Base-by-base conservation (phyloP, 805 yeast genomes). In the Wickerhamomyces kurtzmanii region DNA sequence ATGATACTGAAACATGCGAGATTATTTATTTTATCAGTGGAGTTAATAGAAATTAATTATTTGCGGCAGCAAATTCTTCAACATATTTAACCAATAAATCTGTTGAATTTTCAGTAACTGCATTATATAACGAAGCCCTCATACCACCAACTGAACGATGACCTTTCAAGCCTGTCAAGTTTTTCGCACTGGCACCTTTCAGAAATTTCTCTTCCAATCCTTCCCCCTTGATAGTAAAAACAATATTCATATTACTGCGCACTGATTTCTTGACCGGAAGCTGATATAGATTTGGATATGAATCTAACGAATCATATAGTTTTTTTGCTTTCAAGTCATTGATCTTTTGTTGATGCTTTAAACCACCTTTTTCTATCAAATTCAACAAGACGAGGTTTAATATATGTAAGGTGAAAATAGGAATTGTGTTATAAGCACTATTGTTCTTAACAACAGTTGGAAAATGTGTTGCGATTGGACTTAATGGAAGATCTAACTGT, bases 121-220 rank as follows among this genome's bases (percentile, higher is more conserved):
- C 96, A 47, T 91, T 89, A 55, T 89, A 87, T 30, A 86, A 61
- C 10, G 96, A 86, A 11, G 93, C 87, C 55, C 98, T 77, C 57
- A 91, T 80, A 17, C 98, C 98, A 28, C 97, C 97, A 24, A 89
- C 97, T 4, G 95, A 84, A 53, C 97, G 73, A 57, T 89, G 97
- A 23, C 98, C 97, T 57, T 86, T 83, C 46, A 89, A 66, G 6
- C 96, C 97, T 5, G 75, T 60, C 37, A 91, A 63, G 2, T 71
- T 66, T 31, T 39, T 48, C 16, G 53, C 68, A 15, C 61, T 66
- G 4, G 96, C 94, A 26, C 65, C 75, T 35, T 71, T 60, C 35
- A 89, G 46, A 57, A 91, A 91, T 34, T 68, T 57, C 5, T 68
- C 64, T 46, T 87, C 96, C 29, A 72, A 52, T 3, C 68, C 83